These are phyloP conservation scores for Rhizopus delemar DNA, from an alignment of 371 early-diverging fungal genomes.

Conservation along the genomic window DNA sequence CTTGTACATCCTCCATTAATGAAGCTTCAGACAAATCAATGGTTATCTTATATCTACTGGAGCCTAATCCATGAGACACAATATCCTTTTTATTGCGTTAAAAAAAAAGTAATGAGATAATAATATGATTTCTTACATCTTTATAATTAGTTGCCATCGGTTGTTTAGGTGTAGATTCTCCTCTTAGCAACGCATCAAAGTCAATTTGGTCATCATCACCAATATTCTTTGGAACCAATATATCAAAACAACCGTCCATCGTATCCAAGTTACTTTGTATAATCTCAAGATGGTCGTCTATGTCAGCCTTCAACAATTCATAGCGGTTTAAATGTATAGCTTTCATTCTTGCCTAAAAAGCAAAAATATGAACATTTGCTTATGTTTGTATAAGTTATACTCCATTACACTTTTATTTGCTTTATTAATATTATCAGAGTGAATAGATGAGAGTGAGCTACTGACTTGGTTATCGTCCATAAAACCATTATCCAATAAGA, in stretches of 20 bases:
- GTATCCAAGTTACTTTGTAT: constrained; percentile 55
- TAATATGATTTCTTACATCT: constrained; percentile 22
- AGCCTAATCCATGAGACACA: constrained; percentile 59
- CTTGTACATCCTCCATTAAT: constrained; percentile 52
- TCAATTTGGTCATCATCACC: constrained; percentile 19
- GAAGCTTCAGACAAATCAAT: constrained; percentile 56
- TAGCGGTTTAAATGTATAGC: constrained; percentile 48
- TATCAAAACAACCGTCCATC: constrained; percentile 64
- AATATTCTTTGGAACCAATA: constrained; percentile 53
- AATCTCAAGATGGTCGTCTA: constrained; percentile 44
- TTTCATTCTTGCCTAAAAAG: constrained; percentile 32
- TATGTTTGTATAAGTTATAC: neutral
- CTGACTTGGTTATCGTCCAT: constrained; percentile 9
- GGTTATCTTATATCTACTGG: constrained; percentile 62
- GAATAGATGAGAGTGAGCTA: constrained; percentile 21
- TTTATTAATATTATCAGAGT: constrained; percentile 19
- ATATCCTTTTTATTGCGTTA: constrained; percentile 25
- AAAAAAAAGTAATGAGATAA: neutral
- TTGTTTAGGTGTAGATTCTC: constrained; percentile 15
- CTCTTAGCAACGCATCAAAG: constrained; percentile 39
- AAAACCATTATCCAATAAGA: constrained; percentile 40
- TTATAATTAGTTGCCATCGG: constrained; percentile 16
- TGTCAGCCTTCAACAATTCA: constrained; percentile 38
- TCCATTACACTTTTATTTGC: constrained; percentile 24
- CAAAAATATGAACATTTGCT: neutral